Base-by-base conservation (phyloP, 228 moss, liverwort and hornwort species). In the Sphagnum magellanicum region DNA sequence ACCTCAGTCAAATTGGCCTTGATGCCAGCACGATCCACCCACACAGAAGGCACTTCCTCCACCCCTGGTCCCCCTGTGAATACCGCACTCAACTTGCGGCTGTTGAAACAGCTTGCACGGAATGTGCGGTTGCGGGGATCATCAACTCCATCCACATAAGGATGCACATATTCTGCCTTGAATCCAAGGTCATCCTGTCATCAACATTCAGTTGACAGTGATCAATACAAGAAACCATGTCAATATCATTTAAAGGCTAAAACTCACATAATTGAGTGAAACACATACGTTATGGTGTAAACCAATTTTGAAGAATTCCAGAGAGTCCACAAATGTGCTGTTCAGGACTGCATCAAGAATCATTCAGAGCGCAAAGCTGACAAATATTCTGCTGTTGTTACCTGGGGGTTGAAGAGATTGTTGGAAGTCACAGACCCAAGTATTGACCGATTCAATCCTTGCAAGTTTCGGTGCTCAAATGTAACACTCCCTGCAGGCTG, bases 401-500 rank as follows among this genome's bases (percentile, higher is more conserved):
- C 87, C 79, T 96, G 91, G 63, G 92, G 96, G 49, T 92, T 96
- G 70, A 96, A 77, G 5, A 96, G 88, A 74, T 96, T 96, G 76
- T 92, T 92, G 47, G 95, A 92, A 48, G 95, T 96, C 5, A 96
- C 92, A 76, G 86, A 91, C 55, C 96, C 89, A 55, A 96, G 82
- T 60, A 96, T 88, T 62, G 92, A 96, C 47, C 91, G 91, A 67
- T 96, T 96, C 57, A 96, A 76, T 11, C 96, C 92, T 75, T 89
- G 90, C 1, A 96, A 63, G 61, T 96, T 96, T 6, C 92, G 91
- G 77, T 96, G 96, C 81, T 96, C 91, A 73, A 96, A 96, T 48
- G 92, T 96, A 52, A 96, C 92, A 69, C 96, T 96, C 9, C 96
- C 92, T 48, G 92, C 96, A 51, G 91, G 96, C 78, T 92, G 90